Conservation (phyloP, 1,284 basidiomycete species). For the Fomitiporia mediterranea region DNA sequence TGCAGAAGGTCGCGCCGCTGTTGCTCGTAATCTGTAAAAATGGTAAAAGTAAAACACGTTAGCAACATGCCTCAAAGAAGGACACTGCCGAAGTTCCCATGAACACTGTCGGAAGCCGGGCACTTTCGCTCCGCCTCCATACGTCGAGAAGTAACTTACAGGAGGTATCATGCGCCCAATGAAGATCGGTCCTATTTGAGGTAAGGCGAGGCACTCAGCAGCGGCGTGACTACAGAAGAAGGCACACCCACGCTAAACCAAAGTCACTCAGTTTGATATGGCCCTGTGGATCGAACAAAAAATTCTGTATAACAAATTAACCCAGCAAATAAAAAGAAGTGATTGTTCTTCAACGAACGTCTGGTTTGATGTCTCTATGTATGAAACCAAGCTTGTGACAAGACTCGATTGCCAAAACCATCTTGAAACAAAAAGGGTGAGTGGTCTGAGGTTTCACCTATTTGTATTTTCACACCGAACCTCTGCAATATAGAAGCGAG, state of each 20-base stretch:
- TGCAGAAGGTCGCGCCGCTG: constrained; percentile 84
- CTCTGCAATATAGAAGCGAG: constrained; percentile 94
- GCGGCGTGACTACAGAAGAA: constrained; percentile 24
- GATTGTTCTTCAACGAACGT: constrained; percentile 47
- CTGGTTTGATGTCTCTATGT: constrained; percentile 95
- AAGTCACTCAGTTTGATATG: constrained; percentile 96
- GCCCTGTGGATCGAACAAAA: constrained; percentile 88
- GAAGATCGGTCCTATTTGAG: constrained; percentile 64
- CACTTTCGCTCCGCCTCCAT: neutral
- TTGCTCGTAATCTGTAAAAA: constrained; percentile 80
- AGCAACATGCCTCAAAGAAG: neutral
- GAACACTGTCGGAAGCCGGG: neutral
- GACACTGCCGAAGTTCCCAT: too few species aligned
- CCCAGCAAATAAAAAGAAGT: constrained; percentile 20
- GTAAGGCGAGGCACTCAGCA: constrained; percentile 24
- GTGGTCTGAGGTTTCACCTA: neutral
- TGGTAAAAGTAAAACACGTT: neutral
- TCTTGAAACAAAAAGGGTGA: constrained; percentile 41
- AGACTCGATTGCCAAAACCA: constrained; percentile 93
- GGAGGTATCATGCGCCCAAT: constrained; percentile 90
- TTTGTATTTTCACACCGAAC: constrained; percentile 35
- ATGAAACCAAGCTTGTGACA: constrained; percentile 96
- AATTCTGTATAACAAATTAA: constrained; percentile 62
- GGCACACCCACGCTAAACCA: constrained; percentile 76
- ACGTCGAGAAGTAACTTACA: constrained; percentile 43